Evolutionary conservation across 2,329 filamentous ascomycete genomes (phyloP), one percentile per base, ranked within the genome.

Genomic region (Exserohilum rostratum): DNA sequence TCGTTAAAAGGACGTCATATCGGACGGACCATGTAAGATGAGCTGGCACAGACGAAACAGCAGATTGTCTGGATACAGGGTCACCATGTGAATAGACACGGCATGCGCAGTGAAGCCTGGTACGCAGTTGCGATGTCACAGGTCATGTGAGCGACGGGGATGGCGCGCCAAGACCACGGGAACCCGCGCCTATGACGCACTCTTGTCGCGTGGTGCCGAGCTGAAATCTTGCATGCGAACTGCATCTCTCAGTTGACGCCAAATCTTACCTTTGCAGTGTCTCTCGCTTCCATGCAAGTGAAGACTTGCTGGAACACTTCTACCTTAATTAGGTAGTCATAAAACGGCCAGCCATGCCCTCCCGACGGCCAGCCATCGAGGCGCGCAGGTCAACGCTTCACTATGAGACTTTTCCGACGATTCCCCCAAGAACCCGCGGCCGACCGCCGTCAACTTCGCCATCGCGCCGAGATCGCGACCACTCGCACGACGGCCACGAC

Each of bases 341-440:
- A 35, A 29, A 31, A 15, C 13, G 27, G 42, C 53, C 54, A 44
- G 47, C 53, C 57, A 74, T 74, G 71, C 62, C 64, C 46, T 56
- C 61, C 44, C 56, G 62, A 53, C 64, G 66, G n/a, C 75, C 82
- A 2, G 43, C 64, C 27, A 67, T 75, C 52, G 68, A 73, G 50
- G 58, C 67, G 53, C 79, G 80, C 50, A 76, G 81, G 60, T 83
- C 81, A n/a, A 81, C 79, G 17, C 80, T 87, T 61, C 87, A 88
- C 70, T 95, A 93, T 76, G 89, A 93, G 67, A 93, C 90, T 6
- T 93, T 95, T 66, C 90, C 90, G 2, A 90, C 88, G 0, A 82
- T 86, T 30, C 89, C 90, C 13, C 90, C 90, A 11, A 86, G 85
- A 62, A 85, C 85, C 1, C 85, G 87, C 2, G 85, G 86, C 50